Base-by-base conservation (phyloP, 1,139 yeast genomes). In the Hyphopichia burtonii region DNA sequence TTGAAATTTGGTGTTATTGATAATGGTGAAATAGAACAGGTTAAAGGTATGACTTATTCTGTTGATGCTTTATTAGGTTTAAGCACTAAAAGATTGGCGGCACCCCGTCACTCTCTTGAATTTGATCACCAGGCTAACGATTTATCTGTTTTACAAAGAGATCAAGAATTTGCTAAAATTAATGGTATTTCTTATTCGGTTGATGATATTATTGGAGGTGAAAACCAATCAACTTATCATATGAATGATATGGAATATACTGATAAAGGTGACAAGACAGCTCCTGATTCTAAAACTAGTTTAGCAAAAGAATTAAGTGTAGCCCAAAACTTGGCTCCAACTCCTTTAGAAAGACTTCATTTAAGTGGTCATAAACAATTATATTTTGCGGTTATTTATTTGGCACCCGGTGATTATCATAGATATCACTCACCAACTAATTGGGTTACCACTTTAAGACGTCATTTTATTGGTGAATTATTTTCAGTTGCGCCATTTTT, bases 381-480 rank as follows among this genome's bases (percentile, higher is more conserved):
- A 44, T 93, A 76, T 59, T 93, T 87, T 62, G 83, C 96, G 1
- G 99, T 94, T 18, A 89, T 94, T 31, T 94, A 94, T 60, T 75
- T 94, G 44, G 97, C 98, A 0, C 99, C 99, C 1, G 99, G 99
- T 31, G 99, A 94, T 61, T 94, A 94, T 63, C 99, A 94, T 66
- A 84, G 96, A 50, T 94, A 86, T 68, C 99, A 94, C 61, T 89
- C 98, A 3, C 99, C 99, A 4, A 80, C 91, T 2, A 86, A 87
- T 61, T 94, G 99, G 99, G 98, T 93, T 18, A 81, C 95, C 32
- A 90, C 94, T 25, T 65, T 88, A 43, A 82, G 99, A 61, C 84
- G 99, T 49, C 98, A 94, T 66, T 94, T 93, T 60, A 87, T 93
- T 37, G 99, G 99, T 18, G 97, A 94, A 59, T 74, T 94, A 39